These are phyloP conservation scores for Saccharomycopsis sp. DNA, from an alignment of 805 yeast genomes.

Conservation along the genomic window DNA sequence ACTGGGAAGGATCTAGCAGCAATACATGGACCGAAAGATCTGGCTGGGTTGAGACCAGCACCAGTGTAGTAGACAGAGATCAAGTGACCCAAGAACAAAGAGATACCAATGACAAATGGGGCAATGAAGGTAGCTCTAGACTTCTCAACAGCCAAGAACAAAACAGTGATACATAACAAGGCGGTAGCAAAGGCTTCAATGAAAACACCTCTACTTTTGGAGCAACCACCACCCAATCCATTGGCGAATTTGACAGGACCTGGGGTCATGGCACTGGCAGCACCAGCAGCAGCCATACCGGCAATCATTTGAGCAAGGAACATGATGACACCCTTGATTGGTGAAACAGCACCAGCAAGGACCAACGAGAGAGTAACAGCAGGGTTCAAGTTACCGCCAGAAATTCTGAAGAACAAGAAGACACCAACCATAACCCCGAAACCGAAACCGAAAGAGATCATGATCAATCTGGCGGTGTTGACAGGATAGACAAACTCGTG, in stretches of 20 bases:
- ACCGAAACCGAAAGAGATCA: constrained; percentile 85
- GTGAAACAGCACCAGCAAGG: constrained; percentile 67
- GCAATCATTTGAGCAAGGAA: constrained; percentile 66
- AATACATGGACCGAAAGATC: constrained; percentile 78
- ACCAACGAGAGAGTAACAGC: constrained; percentile 73
- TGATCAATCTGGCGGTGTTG: constrained; percentile 46
- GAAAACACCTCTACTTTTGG: constrained; percentile 69
- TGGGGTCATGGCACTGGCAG: constrained; percentile 79
- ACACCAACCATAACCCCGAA: constrained; percentile 74
- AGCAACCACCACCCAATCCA: constrained; percentile 62
- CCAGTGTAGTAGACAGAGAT: constrained; percentile 79
- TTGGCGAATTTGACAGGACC: constrained; percentile 69
- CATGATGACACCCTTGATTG: constrained; percentile 62
- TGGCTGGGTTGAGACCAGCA: constrained; percentile 84
- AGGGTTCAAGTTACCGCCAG: constrained; percentile 89
- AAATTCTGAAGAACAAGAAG: constrained; percentile 60
- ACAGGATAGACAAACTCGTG: constrained; percentile 46
- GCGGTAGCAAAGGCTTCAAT: constrained; percentile 77
- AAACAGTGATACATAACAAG: constrained; percentile 65
- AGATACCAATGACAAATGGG: constrained; percentile 76
- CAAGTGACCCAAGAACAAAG: constrained; percentile 77
- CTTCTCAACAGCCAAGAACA: constrained; percentile 80
- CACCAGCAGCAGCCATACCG: constrained; percentile 91
- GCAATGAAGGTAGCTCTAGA: constrained; percentile 70
- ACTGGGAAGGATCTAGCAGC: constrained; percentile 67